Evolutionary conservation across 495 filamentous ascomycete species (phyloP).

Genomic region (Eremomyces bilateralis): DNA sequence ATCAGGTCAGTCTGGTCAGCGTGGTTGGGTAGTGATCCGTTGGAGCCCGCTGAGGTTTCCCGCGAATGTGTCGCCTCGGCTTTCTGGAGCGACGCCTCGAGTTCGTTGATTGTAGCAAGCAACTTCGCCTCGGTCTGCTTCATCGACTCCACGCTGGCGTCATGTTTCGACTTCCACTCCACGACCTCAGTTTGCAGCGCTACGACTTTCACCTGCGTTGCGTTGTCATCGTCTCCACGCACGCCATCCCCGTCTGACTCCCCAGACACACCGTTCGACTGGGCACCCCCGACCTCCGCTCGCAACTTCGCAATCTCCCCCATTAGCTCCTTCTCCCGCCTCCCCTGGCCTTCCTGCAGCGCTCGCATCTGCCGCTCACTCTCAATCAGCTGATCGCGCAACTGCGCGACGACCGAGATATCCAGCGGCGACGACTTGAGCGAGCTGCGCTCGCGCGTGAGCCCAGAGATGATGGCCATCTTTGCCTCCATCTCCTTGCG

Average conservation of each 20-base stretch:
- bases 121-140: conserved; percentile 53
- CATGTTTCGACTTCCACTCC: conserved; percentile 55
- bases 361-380: conserved; percentile 59
- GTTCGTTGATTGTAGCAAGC: conserved; percentile 42
- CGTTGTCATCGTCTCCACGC: conserved; percentile 10
- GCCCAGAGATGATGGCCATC: conserved; percentile 78
- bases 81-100: conserved; percentile 34
- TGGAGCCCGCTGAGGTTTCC: conserved; percentile 10
- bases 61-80: conserved; percentile 11
- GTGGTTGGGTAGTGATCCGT: conserved; percentile 9
- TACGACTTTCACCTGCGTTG: conserved; percentile 39
- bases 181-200: conserved; percentile 55
- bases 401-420: conserved; percentile 69
- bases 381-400: conserved; percentile 71
- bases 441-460: conserved; percentile 78
- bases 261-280: not conserved
- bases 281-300: conserved; percentile 14
- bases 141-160: conserved; percentile 45
- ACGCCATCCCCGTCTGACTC: conserved; percentile 5
- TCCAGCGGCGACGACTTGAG: conserved; percentile 71
- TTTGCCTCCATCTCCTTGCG: conserved; percentile 95
- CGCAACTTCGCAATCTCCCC: conserved; percentile 47
- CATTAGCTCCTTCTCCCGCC: conserved; percentile 51
- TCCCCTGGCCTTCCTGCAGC: conserved; percentile 47
- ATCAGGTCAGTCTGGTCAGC: conserved; percentile 30